Evolutionary conservation across 345 rosid genomes (phyloP).

Genomic region (Syzygium jambos): DNA sequence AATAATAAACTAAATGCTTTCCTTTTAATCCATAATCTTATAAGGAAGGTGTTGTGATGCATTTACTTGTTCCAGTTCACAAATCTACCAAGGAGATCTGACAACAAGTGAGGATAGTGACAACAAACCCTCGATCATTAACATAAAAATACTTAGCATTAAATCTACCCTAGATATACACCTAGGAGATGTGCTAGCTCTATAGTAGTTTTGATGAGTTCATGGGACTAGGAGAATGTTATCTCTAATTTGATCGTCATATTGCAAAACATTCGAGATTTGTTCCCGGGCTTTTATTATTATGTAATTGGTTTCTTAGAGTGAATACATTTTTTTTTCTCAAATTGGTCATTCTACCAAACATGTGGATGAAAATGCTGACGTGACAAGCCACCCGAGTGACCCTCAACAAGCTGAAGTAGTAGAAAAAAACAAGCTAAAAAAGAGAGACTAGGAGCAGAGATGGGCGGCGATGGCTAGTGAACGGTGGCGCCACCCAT

Average conservation of each 20-base stretch:
- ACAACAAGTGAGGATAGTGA: background rate
- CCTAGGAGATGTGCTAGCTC: background rate
- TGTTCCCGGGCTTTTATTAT: background rate
- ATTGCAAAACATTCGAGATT: background rate
- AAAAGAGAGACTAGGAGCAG: too few relatives aligned
- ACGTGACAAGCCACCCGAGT: background rate
- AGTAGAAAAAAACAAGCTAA: too few relatives aligned
- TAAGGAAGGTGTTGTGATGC: background rate
- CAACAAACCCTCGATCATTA: background rate
- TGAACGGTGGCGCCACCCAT: background rate
- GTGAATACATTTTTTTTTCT: background rate
- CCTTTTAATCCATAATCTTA: background rate
- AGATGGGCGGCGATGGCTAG: background rate
- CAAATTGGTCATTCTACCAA: background rate
- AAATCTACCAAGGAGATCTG: background rate
- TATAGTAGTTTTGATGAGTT: background rate
- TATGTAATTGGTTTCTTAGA: background rate
- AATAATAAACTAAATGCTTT: background rate
- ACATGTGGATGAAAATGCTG: background rate
- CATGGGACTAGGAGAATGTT: background rate
- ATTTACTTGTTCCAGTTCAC: background rate
- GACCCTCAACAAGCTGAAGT: too few relatives aligned
- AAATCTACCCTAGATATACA: background rate
- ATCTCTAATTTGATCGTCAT: background rate
- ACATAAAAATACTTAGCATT: background rate